These are phyloP conservation scores for Teratosphaeria destructans DNA, from an alignment of 2,329 filamentous ascomycete genomes.

Conservation along the genomic window DNA sequence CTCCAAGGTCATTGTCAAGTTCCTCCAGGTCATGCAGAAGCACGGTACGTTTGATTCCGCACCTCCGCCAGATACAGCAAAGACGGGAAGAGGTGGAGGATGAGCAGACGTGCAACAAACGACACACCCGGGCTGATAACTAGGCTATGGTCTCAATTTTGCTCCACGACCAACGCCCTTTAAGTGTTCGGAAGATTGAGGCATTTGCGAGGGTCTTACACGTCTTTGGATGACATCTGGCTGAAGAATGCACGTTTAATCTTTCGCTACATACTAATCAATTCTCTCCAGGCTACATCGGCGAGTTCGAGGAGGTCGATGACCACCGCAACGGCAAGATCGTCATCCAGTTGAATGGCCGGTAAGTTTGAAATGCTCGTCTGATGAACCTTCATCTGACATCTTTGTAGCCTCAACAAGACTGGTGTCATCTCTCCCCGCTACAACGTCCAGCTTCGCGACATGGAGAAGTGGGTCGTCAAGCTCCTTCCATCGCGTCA, in stretches of 20 bases:
- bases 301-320: constrained; percentile 98
- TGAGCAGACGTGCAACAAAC: constrained; percentile 1
- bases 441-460: constrained; percentile 96
- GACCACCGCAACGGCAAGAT: constrained; percentile 99
- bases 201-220: constrained; percentile 82
- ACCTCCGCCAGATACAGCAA: neutral
- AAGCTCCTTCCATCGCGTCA: constrained; percentile 98
- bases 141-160: constrained; percentile 80
- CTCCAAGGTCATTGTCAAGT: constrained; percentile 99
- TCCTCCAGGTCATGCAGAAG: constrained; percentile 97
- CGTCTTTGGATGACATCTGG: constrained; percentile 62
- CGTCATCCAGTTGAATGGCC: constrained; percentile 98
- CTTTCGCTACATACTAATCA: constrained; percentile 75
- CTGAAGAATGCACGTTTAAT: constrained; percentile 88
- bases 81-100: neutral
- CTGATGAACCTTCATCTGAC: constrained; percentile 1
- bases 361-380: constrained; percentile 34
- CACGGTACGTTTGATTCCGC: constrained; percentile 69
- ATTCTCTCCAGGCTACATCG: constrained; percentile 71
- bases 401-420: constrained; percentile 66
- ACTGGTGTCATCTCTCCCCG: constrained; percentile 97
- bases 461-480: constrained; percentile 99
- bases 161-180: constrained; percentile 90
- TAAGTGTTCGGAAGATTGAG: constrained; percentile 98
- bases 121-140: constrained; percentile 88